Base-by-base conservation (phyloP, 2,329 filamentous ascomycete species). In the Arthrobotrys sinensis region DNA sequence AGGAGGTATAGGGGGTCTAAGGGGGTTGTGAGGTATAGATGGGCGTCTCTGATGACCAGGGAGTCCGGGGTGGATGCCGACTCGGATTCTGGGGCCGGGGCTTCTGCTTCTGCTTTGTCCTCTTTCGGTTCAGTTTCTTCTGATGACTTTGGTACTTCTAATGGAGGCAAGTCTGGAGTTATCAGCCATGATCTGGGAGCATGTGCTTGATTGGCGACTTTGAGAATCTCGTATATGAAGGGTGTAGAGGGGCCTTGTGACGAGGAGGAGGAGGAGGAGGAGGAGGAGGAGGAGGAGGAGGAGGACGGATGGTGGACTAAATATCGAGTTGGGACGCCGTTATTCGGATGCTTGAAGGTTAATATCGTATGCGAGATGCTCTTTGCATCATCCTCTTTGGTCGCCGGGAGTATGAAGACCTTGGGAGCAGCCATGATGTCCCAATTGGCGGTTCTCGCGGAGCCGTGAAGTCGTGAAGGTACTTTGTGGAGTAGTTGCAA, bases 1-100 rank as follows among this genome's bases (percentile, higher is more conserved):
- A 97, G 83, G 63, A 98, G 86, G 85, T 98, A 98, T 2, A 97
- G 83, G 4, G 93, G 88, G 83, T 99, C 96, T 68, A 97, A 87
- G 1, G 90, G 89, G 0, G 96, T 97, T 7, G 95, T 93, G 76
- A 98, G 85, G 82, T 92, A 91, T n/a, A 98, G 85, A 76, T 94
- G 90, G 38, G 93, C 90, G 50, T 87, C 88, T 81, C 90, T 90
- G 38, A 90, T 88, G 24, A 93, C 85, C 80, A 89, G 89, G 11
- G 75, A 75, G 24, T 28, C 24, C 4, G 24, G 24, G 24, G 24
- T 28, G 24, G 24, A 28, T 28, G 24, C 4, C 2, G 24, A 28
- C 4, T 28, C 24, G 24, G 24, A 28, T 28, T 28, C 1, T 68
- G 11, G 28, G n/a, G n/a, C n/a, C n/a, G n/a, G n/a, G n/a, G n/a